These are phyloP conservation scores for Colletotrichum noveboracense DNA, from an alignment of 2,329 filamentous ascomycete species.

Conservation along the genomic window DNA sequence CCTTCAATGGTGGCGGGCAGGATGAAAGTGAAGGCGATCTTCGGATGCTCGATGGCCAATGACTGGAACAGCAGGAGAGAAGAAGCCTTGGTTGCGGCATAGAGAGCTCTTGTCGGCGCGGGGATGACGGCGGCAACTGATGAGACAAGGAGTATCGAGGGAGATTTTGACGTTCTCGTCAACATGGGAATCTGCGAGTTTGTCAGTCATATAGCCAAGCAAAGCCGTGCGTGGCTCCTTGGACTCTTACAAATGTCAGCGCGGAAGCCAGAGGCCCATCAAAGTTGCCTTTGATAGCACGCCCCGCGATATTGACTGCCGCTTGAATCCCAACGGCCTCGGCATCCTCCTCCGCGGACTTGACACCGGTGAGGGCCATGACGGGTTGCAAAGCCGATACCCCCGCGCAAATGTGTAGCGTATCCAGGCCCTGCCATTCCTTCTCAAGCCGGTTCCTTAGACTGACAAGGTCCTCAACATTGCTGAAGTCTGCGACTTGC, in stretches of 20 bases:
- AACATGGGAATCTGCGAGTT: slow-evolving; percentile 3
- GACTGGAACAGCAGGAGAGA: slow-evolving; percentile 1
- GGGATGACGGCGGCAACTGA: slow-evolving; percentile 12
- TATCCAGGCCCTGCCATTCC: slow-evolving; percentile 4
- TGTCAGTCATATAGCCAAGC: neutral
- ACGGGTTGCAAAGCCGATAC: slow-evolving; percentile 3
- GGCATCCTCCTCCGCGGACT: neutral
- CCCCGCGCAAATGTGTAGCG: slow-evolving; percentile 3
- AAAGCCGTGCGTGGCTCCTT: neutral
- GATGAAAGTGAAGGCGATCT: slow-evolving; percentile 1
- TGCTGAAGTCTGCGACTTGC: neutral
- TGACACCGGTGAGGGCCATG: slow-evolving; percentile 10
- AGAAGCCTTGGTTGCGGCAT: slow-evolving; percentile 9
- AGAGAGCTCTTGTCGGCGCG: slow-evolving; percentile 3
- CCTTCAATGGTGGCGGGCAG: slow-evolving; percentile 14
- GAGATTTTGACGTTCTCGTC: neutral
- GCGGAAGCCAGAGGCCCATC: neutral
- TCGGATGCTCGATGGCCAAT: slow-evolving; percentile 9
- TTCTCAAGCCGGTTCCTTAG: neutral
- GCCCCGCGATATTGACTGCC: neutral
- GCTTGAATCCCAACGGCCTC: neutral
- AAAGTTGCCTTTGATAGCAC: slow-evolving; percentile 11
- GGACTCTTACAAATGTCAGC: neutral
- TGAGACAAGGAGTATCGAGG: slow-evolving; percentile 2
- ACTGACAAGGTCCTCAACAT: neutral